Percentiles rank a stretch among this genome's conserved stretches.
Evolutionary conservation across 1,139 yeast genomes (phyloP).

Genomic region (Pichia sp.): DNA sequence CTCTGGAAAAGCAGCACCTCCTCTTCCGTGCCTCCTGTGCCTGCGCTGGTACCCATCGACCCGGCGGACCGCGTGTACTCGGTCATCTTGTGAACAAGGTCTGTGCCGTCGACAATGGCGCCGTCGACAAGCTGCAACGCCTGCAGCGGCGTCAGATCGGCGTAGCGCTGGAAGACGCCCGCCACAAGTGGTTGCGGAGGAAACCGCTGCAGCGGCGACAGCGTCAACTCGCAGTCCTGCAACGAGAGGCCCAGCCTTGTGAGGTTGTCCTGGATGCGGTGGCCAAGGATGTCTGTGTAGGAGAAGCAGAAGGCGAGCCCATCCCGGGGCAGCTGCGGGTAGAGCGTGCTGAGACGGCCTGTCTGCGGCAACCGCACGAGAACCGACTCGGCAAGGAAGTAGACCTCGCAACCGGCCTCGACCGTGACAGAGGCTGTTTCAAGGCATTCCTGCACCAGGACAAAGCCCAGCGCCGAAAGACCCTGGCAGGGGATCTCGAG

Average conservation of each 20-base stretch:
- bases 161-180: slow-evolving; percentile 15
- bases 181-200: slow-evolving; percentile 19
- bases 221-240: not conserved
- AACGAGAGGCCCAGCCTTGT: slow-evolving; percentile 15
- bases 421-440: slow-evolving; percentile 11
- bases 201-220: slow-evolving; percentile 18
- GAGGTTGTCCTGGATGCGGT: slow-evolving; percentile 17
- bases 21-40: not conserved
- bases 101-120: slow-evolving; percentile 14
- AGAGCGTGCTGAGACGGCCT: not conserved
- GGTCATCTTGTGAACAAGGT: slow-evolving; percentile 8
- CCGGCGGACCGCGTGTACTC: not conserved
- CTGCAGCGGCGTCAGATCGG: slow-evolving; percentile 19
- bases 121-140: slow-evolving; percentile 14
- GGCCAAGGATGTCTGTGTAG: slow-evolving; percentile 9
- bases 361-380: slow-evolving; percentile 16
- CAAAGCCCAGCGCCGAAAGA: slow-evolving; percentile 1
- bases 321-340: slow-evolving; percentile 9
- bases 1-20: slow-evolving; percentile 11
- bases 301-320: slow-evolving; percentile 16
- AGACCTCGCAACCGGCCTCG: slow-evolving; percentile 15
- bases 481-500: slow-evolving; percentile 14
- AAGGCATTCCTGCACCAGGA: slow-evolving; percentile 7
- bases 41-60: not conserved
- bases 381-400: slow-evolving; percentile 15